Evolutionary conservation across 139 green algal genomes (phyloP), one percentile per base, ranked within the genome.

Genomic region (Chlorella vulgaris): DNA sequence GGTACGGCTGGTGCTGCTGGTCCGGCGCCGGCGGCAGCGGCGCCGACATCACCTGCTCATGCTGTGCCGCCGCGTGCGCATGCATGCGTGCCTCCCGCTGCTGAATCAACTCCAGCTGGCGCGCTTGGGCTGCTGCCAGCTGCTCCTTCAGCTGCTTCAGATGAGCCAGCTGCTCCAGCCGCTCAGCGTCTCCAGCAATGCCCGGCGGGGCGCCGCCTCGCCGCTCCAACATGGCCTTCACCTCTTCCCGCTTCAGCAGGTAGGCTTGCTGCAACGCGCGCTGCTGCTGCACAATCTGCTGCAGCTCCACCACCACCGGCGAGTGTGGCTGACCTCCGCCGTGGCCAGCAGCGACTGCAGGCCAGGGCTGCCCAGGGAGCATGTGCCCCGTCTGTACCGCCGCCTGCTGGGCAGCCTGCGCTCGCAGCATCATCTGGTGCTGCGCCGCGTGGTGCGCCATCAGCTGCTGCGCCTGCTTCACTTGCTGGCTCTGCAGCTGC

Each of bases 91-190:
- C 47, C 40, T 61, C 68, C 4, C 26, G 39, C 68, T 39, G 40
- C 26, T 26, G 40, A 24, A 24, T 38, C 68, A 75, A 39, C 40
- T 8, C 68, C 40, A 53, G 68, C 68, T 60, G 68, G 26, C 39
- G 40, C 2, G 68, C 68, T 42, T 63, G 69, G 1, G 69, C 69
- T 4, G 69, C 69, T 33, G 42, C 42, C 29, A 76, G 42, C 29
- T 62, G 42, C 42, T 76, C 39, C 31, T 76, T 76, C n/a, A 76
- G 69, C 42, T 76, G 69, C 69, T 63, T 76, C 40, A 76, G 69
- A 8, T 42, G 69, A 7, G 43, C 29, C n/a, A 76, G 42, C 69
- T 62, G 69, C 15, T n/a, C 39, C 42, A 62, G n/a, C 29, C n/a
- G 42, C 29, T 76, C 69, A 10, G 31, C n/a, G 19, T 76, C 43